Base-by-base conservation (phyloP, 495 filamentous ascomycete species). In the Gamarada debralockiae region DNA sequence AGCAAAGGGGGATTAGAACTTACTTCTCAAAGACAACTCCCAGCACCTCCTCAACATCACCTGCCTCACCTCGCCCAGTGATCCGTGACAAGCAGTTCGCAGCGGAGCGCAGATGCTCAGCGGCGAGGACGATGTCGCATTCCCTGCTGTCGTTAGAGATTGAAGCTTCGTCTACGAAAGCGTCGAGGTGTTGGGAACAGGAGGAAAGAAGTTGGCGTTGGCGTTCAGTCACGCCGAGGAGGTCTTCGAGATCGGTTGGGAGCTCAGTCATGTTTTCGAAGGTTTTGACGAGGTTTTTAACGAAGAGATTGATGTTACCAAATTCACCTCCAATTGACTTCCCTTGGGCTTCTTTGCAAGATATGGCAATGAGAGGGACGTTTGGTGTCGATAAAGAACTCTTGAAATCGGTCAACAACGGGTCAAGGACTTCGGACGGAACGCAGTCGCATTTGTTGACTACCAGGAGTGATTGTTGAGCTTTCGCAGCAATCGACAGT, bases 21-120 rank as follows among this genome's bases (percentile, higher is more conserved):
- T 89, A 76, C 87, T 95, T 97, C 67, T 99, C 92, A 71, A 99
- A 97, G 1, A 99, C 91, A 34, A 97, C 92, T 1, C 95, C 95
- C 53, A 99, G 70, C 2, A 97, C 90, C 62, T 97, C 93, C 68
- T 99, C 92, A 25, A 99, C 89, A 76, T 99, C 93, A 1, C 90
- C 91, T 37, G 78, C 79, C 52, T 89, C 87, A 2, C 92, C 93
- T 50, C 81, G 82, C 1, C 93, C 93, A 3, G 90, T 97, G 54
- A 97, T 95, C 57, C 83, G 82, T 2, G 89, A 86, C 10, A 99
- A 72, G 48, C 79, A 79, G 27, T 84, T 83, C 2, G 91, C 95
- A 13, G 92, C 92, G 41, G 78, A 79, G 27, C 93, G 87, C 47
- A 97, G 69, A 64, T 89, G 79, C 67, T 99, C 93, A 0, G 93